Percentiles rank a stretch among this genome's conserved stretches.
These are phyloP conservation scores for Penicillium bialowiezense DNA, from an alignment of 495 filamentous ascomycete species.

Conservation along the genomic window DNA sequence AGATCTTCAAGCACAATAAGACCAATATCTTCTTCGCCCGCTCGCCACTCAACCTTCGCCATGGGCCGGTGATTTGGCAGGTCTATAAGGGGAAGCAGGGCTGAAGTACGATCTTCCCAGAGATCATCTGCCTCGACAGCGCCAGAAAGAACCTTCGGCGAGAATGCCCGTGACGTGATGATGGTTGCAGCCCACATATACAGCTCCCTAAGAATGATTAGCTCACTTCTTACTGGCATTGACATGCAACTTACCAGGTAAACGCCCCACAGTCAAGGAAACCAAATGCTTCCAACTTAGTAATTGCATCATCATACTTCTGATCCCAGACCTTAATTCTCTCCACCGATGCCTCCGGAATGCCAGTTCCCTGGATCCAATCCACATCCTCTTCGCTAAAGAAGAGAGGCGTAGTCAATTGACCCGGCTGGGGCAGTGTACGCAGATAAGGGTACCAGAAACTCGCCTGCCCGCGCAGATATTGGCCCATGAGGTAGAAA, in stretches of 20 bases:
- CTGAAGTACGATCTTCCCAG: slow-evolving; percentile 41
- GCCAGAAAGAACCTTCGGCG: slow-evolving; percentile 43
- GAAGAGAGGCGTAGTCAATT: slow-evolving; percentile 56
- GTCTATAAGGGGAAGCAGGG: slow-evolving; percentile 62
- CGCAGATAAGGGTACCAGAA: slow-evolving; percentile 64
- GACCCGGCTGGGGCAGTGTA: slow-evolving; percentile 51
- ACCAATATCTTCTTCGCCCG: slow-evolving; percentile 42
- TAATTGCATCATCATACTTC: slow-evolving; percentile 46
- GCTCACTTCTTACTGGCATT: not conserved
- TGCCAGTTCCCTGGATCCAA: slow-evolving; percentile 60
- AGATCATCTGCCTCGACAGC: slow-evolving; percentile 29
- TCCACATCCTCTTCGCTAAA: slow-evolving; percentile 54
- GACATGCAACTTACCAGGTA: slow-evolving; percentile 40
- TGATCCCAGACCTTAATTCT: slow-evolving; percentile 42
- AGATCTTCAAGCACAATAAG: slow-evolving; percentile 48
- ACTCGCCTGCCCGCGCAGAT: slow-evolving; percentile 42
- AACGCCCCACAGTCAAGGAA: slow-evolving; percentile 32
- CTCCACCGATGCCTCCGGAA: slow-evolving; percentile 45
- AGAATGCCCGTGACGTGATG: slow-evolving; percentile 56
- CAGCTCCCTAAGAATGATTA: slow-evolving; percentile 50
- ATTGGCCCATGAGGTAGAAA: slow-evolving; percentile 60
- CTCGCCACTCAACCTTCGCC: slow-evolving; percentile 61
- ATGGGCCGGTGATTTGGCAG: slow-evolving; percentile 56
- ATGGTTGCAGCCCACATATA: slow-evolving; percentile 66
- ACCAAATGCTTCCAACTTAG: slow-evolving; percentile 33